Evolutionary conservation across 169 alveolate genomes (phyloP).

Genomic region (Plasmodium sp.): DNA sequence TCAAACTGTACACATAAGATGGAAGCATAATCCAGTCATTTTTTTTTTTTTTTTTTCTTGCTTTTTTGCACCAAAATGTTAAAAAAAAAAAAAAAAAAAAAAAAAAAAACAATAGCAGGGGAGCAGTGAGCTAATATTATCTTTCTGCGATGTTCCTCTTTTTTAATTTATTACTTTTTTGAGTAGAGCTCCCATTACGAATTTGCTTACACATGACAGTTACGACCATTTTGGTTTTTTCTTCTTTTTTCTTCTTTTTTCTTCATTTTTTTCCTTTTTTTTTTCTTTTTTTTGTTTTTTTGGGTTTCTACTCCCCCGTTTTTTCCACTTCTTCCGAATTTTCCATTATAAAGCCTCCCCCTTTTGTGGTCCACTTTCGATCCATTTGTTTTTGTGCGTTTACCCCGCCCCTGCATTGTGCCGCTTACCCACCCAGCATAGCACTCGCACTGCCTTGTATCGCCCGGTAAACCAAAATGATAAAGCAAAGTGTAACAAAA

Average conservation of each 20-base stretch:
- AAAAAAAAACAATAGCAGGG: background rate
- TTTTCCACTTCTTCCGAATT: background rate
- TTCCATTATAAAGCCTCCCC: background rate
- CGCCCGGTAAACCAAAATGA: background rate
- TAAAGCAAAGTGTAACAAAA: background rate
- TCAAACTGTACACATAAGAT: background rate
- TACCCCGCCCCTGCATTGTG: background rate
- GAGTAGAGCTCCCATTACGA: background rate
- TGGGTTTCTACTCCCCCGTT: background rate
- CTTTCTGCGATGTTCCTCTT: background rate
- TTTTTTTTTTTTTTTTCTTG: background rate
- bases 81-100: background rate
- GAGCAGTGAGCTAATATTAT: background rate
- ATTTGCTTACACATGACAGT: background rate
- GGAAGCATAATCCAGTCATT: background rate
- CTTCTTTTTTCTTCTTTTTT: background rate
- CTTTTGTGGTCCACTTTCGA: background rate
- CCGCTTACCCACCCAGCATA: background rate
- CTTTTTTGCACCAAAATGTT: background rate
- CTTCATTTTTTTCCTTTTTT: background rate
- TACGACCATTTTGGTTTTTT: background rate
- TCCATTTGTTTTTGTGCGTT: background rate
- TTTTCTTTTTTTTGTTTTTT: background rate
- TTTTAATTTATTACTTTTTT: background rate
- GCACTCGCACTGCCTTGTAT: background rate